phyloP scores from a whole-genome alignment of 345 rosid species.

The Gossypium thurberi region DNA sequence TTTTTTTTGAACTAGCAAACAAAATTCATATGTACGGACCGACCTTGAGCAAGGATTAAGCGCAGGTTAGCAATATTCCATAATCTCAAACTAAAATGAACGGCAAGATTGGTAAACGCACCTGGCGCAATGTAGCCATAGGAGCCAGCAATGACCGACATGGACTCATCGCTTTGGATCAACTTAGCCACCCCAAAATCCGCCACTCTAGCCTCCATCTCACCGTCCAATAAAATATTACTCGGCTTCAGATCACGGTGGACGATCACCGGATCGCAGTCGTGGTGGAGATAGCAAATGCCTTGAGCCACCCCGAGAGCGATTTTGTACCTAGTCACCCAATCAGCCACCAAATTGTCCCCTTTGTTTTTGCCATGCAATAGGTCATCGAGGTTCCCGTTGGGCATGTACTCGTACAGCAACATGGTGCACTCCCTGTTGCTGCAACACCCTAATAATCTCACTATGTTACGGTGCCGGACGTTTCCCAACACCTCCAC shows the following conservation, averaged over 20 bases:
- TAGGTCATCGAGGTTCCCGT: slow-evolving; percentile 76
- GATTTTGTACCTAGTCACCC: slow-evolving; percentile 77
- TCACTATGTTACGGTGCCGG: slow-evolving; percentile 85
- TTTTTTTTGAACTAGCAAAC: background rate
- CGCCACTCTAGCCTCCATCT: slow-evolving; percentile 97
- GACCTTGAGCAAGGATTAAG: background rate
- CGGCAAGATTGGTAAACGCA: slow-evolving; percentile 11
- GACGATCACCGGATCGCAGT: slow-evolving; percentile 92
- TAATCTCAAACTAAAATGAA: background rate
- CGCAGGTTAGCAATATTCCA: too few species aligned
- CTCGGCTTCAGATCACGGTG: slow-evolving; percentile 96
- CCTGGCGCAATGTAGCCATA: slow-evolving; percentile 99
- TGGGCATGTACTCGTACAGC: slow-evolving; percentile 93
- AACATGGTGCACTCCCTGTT: slow-evolving; percentile 92
- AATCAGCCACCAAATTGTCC: slow-evolving; percentile 59
- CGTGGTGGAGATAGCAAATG: slow-evolving; percentile 96
- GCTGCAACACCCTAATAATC: slow-evolving; percentile 82
- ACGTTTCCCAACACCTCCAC: slow-evolving; percentile 90
- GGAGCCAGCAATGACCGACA: slow-evolving; percentile 99
- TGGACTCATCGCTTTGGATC: slow-evolving; percentile 82
- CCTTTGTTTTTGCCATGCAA: slow-evolving; percentile 73
- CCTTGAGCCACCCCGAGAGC: slow-evolving; percentile 99
- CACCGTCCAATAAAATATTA: slow-evolving; percentile 74
- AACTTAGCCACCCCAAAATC: slow-evolving; percentile 96
- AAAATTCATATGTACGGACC: background rate